phyloP scores from a whole-genome alignment of 805 yeast species.

The Candida maltosa region DNA sequence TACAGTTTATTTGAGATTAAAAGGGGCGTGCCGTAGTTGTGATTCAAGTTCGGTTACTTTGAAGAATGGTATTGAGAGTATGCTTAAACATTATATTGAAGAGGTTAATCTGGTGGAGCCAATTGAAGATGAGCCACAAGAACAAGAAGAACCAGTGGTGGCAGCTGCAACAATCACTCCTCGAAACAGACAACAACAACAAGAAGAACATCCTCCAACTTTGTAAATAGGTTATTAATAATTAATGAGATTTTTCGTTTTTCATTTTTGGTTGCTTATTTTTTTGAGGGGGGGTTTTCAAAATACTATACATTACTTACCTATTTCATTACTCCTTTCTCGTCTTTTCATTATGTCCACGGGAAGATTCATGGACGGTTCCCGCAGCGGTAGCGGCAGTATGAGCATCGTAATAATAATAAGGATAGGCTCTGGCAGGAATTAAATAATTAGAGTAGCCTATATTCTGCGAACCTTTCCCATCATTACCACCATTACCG shows the following conservation, averaged over 20 bases:
- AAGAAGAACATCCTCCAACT: conserved; percentile 18
- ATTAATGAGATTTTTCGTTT: not conserved
- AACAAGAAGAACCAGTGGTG: conserved; percentile 5
- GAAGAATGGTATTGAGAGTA: conserved; percentile 66
- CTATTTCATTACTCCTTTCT: too few species aligned
- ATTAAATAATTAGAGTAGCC: conserved; percentile 3
- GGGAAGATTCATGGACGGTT: too few species aligned
- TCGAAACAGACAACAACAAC: conserved; percentile 25
- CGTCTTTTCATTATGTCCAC: too few species aligned
- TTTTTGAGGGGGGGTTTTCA: too few species aligned
- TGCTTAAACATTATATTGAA: conserved; percentile 68
- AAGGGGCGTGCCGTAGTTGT: conserved; percentile 75
- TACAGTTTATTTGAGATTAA: conserved; percentile 53
- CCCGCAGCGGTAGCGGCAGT: too few species aligned
- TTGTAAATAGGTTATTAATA: conserved; percentile 25
- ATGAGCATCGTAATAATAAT: conserved; percentile 5
- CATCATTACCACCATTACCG: too few species aligned
- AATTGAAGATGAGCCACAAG: conserved; percentile 36
- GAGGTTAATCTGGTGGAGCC: conserved; percentile 60
- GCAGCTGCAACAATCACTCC: conserved; percentile 7
- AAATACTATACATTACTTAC: too few species aligned
- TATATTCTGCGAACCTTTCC: too few species aligned
- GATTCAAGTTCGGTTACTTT: conserved; percentile 64
- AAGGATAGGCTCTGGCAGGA: conserved; percentile 2
- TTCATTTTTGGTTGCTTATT: too few species aligned